Base-by-base conservation (phyloP, 805 yeast genomes). In the Lachancea thermotolerans region DNA sequence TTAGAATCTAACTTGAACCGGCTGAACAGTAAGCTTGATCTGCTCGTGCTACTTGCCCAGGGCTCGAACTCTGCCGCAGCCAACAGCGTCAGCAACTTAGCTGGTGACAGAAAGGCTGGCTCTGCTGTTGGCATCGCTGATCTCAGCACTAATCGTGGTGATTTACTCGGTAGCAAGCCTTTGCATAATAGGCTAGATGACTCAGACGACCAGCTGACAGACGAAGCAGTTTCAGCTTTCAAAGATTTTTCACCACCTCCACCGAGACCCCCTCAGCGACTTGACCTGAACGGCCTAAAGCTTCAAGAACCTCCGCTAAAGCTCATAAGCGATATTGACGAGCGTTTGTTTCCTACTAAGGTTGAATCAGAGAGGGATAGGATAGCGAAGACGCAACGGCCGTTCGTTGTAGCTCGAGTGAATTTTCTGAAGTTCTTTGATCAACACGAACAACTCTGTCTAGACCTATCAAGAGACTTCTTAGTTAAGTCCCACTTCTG, bases 401-500 rank as follows among this genome's bases (percentile, higher is more conserved):
- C 69, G 7, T 62, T 59, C 48, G 66, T 64, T 2, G 66, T 64
- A 0, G 69, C 69, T 8, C 52, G 75, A 49, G 65, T 68, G 12
- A 73, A 73, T 44, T 77, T 79, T 49, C 46, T 73, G 33, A 57
- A 62, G 39, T 77, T 77, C 58, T 77, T 72, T 51, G 61, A 66
- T 29, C 58, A 67, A 10, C 67, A 77, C 50, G 70, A 68, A 47
- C 49, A 53, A 9, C 56, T 77, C 5, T 75, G 79, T 50, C 59
- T 74, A 7, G 60, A 64, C 37, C 55, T 78, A 28, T 72, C 77
- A 0, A 66, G 69, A 45, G 71, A 72, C 25, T 79, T 78, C 49
- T 56, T 78, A 32, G 71, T 68, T 14, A 72, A 71, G 36, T 77
- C 82, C 2, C 81, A 76, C 53, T 75, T 73, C 54, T 79, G 82